These are phyloP conservation scores for Phytophthora aleatoria DNA, from an alignment of 352 stramenopile species.

Conservation along the genomic window DNA sequence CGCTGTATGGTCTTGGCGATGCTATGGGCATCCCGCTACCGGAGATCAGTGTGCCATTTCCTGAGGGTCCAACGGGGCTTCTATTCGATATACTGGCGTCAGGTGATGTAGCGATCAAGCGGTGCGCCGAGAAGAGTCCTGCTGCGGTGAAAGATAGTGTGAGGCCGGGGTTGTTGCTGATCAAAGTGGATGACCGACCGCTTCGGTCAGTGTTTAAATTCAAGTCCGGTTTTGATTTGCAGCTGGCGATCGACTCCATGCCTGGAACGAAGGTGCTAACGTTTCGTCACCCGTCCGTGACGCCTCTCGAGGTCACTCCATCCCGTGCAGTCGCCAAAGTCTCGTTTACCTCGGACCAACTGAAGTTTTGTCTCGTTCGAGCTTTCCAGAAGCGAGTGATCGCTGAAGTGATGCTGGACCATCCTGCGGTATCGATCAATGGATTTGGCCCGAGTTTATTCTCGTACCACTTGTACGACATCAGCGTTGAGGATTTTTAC, in stretches of 20 bases:
- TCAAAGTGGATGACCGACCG: slow-evolving; percentile 73
- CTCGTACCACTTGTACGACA: slow-evolving; percentile 78
- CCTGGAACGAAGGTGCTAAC: slow-evolving; percentile 62
- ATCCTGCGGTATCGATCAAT: slow-evolving; percentile 57
- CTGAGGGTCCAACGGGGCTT: slow-evolving; percentile 65
- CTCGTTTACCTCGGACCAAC: slow-evolving; percentile 55
- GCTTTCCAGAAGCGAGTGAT: slow-evolving; percentile 66
- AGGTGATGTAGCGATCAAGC: slow-evolving; percentile 52
- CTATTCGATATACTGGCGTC: slow-evolving; percentile 52
- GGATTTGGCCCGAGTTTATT: slow-evolving; percentile 84
- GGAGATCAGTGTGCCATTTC: slow-evolving; percentile 81
- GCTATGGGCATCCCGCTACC: slow-evolving; percentile 79
- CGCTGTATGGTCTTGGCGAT: slow-evolving; percentile 71
- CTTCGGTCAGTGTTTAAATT: slow-evolving; percentile 54
- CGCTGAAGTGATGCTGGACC: slow-evolving; percentile 56
- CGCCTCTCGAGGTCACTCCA: slow-evolving; percentile 61
- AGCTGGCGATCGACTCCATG: slow-evolving; percentile 61
- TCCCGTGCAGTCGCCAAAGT: slow-evolving; percentile 53
- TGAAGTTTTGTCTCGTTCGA: slow-evolving; percentile 77
- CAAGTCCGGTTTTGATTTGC: slow-evolving; percentile 58
- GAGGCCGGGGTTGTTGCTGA: slow-evolving; percentile 71
- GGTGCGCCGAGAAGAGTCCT: slow-evolving; percentile 52
- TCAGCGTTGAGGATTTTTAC: slow-evolving; percentile 74
- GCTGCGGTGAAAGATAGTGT: slow-evolving; percentile 69
- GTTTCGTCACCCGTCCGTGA: slow-evolving; percentile 76